These are phyloP conservation scores for Trichoderma sp. DNA, from an alignment of 2,329 filamentous ascomycete genomes.

Conservation along the genomic window DNA sequence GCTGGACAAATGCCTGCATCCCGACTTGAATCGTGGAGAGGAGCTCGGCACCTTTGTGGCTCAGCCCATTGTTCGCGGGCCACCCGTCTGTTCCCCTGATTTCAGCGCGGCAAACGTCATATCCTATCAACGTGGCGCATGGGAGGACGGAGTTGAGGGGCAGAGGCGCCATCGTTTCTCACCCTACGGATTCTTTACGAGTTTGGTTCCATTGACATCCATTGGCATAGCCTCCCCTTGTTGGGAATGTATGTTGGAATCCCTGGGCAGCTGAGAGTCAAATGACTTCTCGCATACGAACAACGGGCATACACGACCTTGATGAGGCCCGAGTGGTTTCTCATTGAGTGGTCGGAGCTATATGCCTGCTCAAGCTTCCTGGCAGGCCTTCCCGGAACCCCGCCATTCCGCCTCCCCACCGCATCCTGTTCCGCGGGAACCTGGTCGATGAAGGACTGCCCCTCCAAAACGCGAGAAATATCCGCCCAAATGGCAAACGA, in stretches of 20 bases:
- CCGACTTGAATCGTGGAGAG: conserved; percentile 9
- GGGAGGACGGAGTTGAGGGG: not conserved
- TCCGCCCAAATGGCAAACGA: not conserved
- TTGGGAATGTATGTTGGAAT: not conserved
- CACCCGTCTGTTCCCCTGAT: not conserved
- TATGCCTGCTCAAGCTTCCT: conserved; percentile 3
- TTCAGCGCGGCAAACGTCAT: conserved; percentile 6
- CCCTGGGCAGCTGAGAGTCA: conserved; percentile 6
- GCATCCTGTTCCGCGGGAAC: not conserved
- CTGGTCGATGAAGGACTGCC: not conserved
- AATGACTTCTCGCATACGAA: conserved; percentile 4
- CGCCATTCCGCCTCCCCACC: conserved; percentile 1
- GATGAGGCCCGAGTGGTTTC: not conserved
- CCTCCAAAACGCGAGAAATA: conserved; percentile 6
- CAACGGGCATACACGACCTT: not conserved
- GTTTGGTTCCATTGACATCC: not conserved
- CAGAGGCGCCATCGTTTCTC: conserved; percentile 3
- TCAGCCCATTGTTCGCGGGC: not conserved
- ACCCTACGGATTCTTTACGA: not conserved
- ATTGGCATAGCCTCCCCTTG: not conserved
- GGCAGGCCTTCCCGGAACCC: not conserved
- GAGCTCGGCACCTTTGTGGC: conserved; percentile 11
- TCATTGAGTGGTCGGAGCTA: conserved; percentile 10
- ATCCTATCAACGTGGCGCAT: conserved; percentile 10
- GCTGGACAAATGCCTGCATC: not conserved